These are phyloP conservation scores for Simplicillium aogashimaense DNA, from an alignment of 2,329 filamentous ascomycete genomes.

Conservation along the genomic window DNA sequence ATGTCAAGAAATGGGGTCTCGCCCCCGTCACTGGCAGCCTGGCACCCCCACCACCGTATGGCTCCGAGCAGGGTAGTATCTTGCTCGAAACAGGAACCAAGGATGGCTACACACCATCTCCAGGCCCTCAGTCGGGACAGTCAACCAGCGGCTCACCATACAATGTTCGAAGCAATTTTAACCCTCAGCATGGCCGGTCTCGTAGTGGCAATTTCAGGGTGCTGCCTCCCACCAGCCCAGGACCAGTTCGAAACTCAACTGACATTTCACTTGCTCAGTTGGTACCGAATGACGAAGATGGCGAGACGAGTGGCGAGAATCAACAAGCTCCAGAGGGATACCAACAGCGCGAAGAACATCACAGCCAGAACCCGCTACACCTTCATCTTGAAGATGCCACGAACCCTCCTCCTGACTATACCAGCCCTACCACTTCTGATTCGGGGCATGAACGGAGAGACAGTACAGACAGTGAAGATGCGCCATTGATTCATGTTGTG, in stretches of 20 bases:
- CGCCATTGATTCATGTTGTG: conserved; percentile 39
- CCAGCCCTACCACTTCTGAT: conserved; percentile 54
- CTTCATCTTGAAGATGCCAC: conserved; percentile 42
- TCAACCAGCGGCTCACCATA: conserved; percentile 27
- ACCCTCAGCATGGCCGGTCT: conserved; percentile 61
- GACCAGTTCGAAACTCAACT: conserved; percentile 81
- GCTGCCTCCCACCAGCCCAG: conserved; percentile 70
- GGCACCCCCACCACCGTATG: conserved; percentile 91
- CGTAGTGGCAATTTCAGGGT: conserved; percentile 71
- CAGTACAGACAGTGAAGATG: conserved; percentile 48
- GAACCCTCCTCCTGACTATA: conserved; percentile 62
- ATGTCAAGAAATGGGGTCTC: conserved; percentile 98
- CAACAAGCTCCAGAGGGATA: conserved; percentile 5
- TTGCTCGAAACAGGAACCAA: conserved; percentile 76
- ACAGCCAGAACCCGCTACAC: conserved; percentile 25
- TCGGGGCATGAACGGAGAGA: conserved; percentile 41
- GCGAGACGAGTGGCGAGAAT: conserved; percentile 52
- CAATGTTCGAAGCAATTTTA: conserved; percentile 35
- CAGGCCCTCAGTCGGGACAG: conserved; percentile 34
- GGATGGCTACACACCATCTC: conserved; percentile 39
- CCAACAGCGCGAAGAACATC: background rate
- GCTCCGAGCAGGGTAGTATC: conserved; percentile 94
- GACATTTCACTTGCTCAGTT: conserved; percentile 91
- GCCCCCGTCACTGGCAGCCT: conserved; percentile 93
- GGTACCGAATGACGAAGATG: conserved; percentile 59